These are phyloP conservation scores for Talaromyces sp. DNA, from an alignment of 2,329 filamentous ascomycete species.

Conservation along the genomic window DNA sequence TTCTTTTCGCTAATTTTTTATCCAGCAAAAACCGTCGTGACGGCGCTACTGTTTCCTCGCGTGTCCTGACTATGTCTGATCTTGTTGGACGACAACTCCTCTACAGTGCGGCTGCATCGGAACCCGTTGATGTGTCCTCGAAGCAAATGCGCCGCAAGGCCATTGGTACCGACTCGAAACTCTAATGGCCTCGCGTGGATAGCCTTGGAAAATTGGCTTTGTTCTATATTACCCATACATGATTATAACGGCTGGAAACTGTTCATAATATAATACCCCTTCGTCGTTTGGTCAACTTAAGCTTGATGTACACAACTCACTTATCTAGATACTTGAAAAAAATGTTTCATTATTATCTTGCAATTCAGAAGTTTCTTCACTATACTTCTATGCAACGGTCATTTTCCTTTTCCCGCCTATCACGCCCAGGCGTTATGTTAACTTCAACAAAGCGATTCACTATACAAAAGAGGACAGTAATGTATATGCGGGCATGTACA, in stretches of 20 bases:
- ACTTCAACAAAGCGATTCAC: no score
- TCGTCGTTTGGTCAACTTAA: background rate
- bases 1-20: background rate
- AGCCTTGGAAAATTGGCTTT: background rate
- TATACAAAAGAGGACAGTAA: no score
- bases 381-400: no score
- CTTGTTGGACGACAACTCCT: slow-evolving; percentile 72
- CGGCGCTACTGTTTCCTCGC: slow-evolving; percentile 80
- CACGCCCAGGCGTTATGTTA: no score
- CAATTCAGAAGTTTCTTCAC: no score
- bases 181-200: slow-evolving; percentile 17
- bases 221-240: background rate
- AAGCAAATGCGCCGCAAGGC: slow-evolving; percentile 41
- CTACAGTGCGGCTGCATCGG: slow-evolving; percentile 32
- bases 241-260: background rate
- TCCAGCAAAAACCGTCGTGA: slow-evolving; percentile 84
- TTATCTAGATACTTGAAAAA: no score
- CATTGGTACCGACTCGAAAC: slow-evolving; percentile 37
- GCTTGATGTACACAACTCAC: slow-evolving; percentile 3
- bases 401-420: no score
- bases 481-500: no score
- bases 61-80: slow-evolving; percentile 79
- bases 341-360: no score
- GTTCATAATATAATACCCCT: slow-evolving; percentile 10
- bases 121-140: slow-evolving; percentile 35